These are phyloP conservation scores for Aspergillus spinulosporus DNA, from an alignment of 2,329 filamentous ascomycete species.

Conservation along the genomic window DNA sequence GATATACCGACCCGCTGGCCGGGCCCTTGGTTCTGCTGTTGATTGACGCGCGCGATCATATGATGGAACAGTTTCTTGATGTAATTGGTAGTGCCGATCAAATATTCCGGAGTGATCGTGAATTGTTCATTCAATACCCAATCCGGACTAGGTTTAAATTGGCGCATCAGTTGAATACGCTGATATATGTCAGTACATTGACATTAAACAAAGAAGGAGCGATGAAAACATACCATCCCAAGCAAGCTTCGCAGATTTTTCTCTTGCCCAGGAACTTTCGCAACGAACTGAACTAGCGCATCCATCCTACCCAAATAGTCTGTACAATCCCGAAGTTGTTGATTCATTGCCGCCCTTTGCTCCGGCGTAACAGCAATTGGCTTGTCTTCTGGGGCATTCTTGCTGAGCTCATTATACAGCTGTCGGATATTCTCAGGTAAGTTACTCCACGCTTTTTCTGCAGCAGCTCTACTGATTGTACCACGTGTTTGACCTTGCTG, in stretches of 20 bases:
- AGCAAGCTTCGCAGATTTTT: constrained; percentile 39
- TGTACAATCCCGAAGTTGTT: constrained; percentile 42
- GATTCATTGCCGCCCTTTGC: constrained; percentile 40
- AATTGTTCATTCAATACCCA: constrained; percentile 48
- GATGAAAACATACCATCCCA: constrained; percentile 36
- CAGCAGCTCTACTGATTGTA: constrained; percentile 34
- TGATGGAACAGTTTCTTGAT: constrained; percentile 45
- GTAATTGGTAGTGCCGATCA: constrained; percentile 39
- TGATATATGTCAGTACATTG: constrained; percentile 26
- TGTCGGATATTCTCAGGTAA: constrained; percentile 42
- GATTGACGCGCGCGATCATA: constrained; percentile 38
- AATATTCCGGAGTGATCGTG: constrained; percentile 44
- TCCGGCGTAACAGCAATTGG: constrained; percentile 41
- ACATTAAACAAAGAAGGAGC: neutral
- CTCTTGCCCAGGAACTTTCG: constrained; percentile 43
- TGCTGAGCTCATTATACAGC: constrained; percentile 40
- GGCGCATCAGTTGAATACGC: constrained; percentile 48
- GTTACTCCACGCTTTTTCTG: constrained; percentile 42
- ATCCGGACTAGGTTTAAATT: constrained; percentile 44
- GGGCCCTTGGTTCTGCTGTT: constrained; percentile 31
- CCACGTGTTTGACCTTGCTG: constrained; percentile 37
- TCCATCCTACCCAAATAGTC: constrained; percentile 48
- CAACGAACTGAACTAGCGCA: constrained; percentile 41
- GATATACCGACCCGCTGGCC: constrained; percentile 27
- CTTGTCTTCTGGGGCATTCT: constrained; percentile 32